A percentile compares a stretch with the other conserved stretches of the same genome.
Conservation (phyloP, 495 filamentous ascomycete species). For the Pseudotulostoma volvatum region DNA sequence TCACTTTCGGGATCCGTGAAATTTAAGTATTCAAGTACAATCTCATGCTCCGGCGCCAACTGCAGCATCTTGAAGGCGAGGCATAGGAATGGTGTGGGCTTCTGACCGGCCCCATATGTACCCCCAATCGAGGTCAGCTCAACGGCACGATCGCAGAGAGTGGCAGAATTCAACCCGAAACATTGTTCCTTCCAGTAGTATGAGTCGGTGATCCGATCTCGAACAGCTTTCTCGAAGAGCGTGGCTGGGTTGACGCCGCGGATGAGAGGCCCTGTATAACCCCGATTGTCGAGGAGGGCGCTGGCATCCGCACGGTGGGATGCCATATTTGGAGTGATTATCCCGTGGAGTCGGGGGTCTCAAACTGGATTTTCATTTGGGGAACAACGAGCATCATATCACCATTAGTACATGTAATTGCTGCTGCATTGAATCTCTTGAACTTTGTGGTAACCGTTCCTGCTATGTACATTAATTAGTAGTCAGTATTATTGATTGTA, state of each 20-base stretch:
- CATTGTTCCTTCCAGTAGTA: conserved; percentile 99
- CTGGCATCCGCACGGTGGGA: conserved; percentile 58
- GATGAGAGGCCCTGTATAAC: conserved; percentile 49
- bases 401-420: too few relatives aligned
- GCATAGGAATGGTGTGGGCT: conserved; percentile 85
- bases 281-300: conserved; percentile 63
- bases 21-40: conserved; percentile 67
- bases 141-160: conserved; percentile 75
- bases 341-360: too few relatives aligned
- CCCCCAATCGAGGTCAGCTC: conserved; percentile 73
- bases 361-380: too few relatives aligned
- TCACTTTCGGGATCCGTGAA: conserved; percentile 31
- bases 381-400: too few relatives aligned
- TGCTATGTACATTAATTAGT: too few relatives aligned
- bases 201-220: conserved; percentile 82
- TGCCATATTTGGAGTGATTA: conserved; percentile 12
- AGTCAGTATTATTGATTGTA: too few relatives aligned
- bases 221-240: conserved; percentile 81
- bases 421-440: too few relatives aligned
- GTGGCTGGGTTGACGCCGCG: conserved; percentile 75
- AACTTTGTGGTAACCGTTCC: too few relatives aligned
- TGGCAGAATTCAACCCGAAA: conserved; percentile 85
- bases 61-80: conserved; percentile 90
- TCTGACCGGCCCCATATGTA: conserved; percentile 63
- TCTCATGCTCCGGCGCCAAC: conserved; percentile 58